Evolutionary conservation across 2,329 filamentous ascomycete species (phyloP).

Genomic region (Microcera coccophila): DNA sequence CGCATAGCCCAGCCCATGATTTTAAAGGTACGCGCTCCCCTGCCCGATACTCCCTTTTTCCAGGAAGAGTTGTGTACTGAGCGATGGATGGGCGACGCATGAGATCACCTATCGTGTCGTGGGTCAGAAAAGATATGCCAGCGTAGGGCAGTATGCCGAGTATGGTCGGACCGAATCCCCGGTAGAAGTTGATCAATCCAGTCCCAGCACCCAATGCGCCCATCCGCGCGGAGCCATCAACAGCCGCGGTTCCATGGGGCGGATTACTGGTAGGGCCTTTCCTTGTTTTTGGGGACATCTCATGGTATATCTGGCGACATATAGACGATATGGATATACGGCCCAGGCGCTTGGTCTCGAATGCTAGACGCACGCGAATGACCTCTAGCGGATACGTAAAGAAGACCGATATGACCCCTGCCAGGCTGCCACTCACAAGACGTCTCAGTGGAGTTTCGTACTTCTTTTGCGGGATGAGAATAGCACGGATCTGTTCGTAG

Average conservation of each 20-base stretch:
- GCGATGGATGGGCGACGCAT: conserved; percentile 67
- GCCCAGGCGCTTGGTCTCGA: conserved; percentile 77
- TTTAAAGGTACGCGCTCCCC: conserved; percentile 69
- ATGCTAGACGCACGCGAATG: conserved; percentile 85
- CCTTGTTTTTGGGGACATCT: conserved; percentile 50
- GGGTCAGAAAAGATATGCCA: conserved; percentile 90
- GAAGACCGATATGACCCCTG: conserved; percentile 87
- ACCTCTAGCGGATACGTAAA: conserved; percentile 95
- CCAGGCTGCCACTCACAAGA: conserved; percentile 67
- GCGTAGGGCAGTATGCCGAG: conserved; percentile 96
- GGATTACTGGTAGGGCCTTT: conserved; percentile 25
- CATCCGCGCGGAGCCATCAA: conserved; percentile 40
- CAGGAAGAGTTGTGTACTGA: conserved; percentile 69
- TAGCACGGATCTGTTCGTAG: conserved; percentile 88
- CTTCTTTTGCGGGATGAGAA: conserved; percentile 65
- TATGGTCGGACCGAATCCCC: conserved; percentile 85
- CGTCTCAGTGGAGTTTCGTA: conserved; percentile 79
- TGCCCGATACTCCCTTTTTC: conserved; percentile 48
- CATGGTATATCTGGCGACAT: conserved; percentile 81
- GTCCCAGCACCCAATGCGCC: conserved; percentile 52
- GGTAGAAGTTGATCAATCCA: conserved; percentile 87
- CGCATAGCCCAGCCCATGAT: conserved; percentile 80
- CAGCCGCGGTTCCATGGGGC: conserved; percentile 32
- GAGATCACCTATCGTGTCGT: conserved; percentile 84
- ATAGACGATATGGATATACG: conserved; percentile 69